A percentile compares a stretch with the other conserved stretches of the same genome.
phyloP scores from a whole-genome alignment of 179 eudicot species.

The Beta corolliflora region DNA sequence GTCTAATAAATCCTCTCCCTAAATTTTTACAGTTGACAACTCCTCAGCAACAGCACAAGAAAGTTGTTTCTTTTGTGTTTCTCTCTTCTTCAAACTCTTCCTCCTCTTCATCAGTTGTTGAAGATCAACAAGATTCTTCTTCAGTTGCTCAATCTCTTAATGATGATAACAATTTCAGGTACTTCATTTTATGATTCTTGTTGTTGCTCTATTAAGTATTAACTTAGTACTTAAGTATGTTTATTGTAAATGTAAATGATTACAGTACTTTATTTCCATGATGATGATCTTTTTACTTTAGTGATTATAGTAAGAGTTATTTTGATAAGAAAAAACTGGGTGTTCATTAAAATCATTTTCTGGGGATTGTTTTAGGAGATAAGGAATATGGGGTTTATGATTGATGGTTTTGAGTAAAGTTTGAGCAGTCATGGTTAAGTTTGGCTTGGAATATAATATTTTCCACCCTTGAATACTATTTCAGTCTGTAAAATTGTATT shows the following conservation, averaged over 20 bases:
- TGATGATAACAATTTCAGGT: slow-evolving; percentile 24
- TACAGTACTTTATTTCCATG: not conserved
- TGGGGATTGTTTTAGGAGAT: not conserved
- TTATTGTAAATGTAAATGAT: not conserved
- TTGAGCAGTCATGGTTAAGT: not conserved
- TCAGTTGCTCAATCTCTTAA: not conserved
- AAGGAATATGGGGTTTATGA: not conserved
- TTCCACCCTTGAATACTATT: not conserved
- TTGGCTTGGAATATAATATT: not conserved
- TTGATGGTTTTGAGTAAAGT: not conserved
- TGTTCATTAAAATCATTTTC: not conserved
- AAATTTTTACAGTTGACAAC: slow-evolving; percentile 15
- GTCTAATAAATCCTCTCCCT: not conserved
- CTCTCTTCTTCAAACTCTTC: slow-evolving; percentile 14
- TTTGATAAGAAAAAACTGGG: not conserved
- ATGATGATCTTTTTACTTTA: not conserved
- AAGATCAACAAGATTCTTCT: slow-evolving; percentile 18
- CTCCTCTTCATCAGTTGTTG: slow-evolving; percentile 27
- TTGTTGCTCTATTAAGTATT: not conserved
- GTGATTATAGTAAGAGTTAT: not conserved
- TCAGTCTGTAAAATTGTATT: not conserved
- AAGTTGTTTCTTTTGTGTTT: not conserved
- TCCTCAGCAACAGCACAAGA: not conserved
- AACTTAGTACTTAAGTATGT: not conserved
- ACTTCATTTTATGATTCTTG: not conserved